phyloP scores from a whole-genome alignment of 83 land plant species.

The Picea abies region DNA sequence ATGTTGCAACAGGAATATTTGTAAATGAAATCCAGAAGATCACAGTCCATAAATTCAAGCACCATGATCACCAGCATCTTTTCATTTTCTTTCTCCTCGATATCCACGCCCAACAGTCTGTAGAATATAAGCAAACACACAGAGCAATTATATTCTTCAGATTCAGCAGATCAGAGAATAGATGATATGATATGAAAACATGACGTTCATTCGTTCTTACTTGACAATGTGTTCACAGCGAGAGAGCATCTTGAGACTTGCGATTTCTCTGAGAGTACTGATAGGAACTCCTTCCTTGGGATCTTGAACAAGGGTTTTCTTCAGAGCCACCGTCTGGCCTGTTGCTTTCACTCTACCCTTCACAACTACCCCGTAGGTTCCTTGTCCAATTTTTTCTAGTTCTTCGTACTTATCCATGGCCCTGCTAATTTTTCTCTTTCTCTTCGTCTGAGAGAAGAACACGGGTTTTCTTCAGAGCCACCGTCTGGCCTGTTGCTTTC shows the following conservation, averaged over 20 bases:
- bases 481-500: too few relatives aligned
- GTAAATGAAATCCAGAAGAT: conserved; percentile 82
- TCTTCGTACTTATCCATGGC: conserved; percentile 55
- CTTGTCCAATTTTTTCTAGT: conserved; percentile 82
- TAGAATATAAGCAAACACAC: background rate
- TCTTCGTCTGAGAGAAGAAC: too few relatives aligned
- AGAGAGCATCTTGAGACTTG: conserved; percentile 85
- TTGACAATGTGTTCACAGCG: conserved; percentile 51
- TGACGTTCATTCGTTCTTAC: too few relatives aligned
- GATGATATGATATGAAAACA: too few relatives aligned
- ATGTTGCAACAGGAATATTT: conserved; percentile 41
- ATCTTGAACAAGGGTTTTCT: conserved; percentile 83
- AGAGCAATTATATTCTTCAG: background rate
- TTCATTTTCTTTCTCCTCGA: conserved; percentile 66
- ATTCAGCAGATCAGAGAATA: background rate
- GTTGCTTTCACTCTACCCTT: conserved; percentile 65
- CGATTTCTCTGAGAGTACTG: conserved; percentile 88
- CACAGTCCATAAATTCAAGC: conserved; percentile 90
- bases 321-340: conserved; percentile 75
- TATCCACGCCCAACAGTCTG: conserved; percentile 88
- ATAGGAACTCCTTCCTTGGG: conserved; percentile 89
- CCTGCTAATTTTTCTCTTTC: background rate
- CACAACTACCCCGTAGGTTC: conserved; percentile 87
- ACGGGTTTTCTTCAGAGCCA: too few relatives aligned
- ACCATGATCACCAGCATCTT: conserved; percentile 79